Base-by-base conservation (phyloP, 371 early-diverging fungal genomes). In the Syncephalastrum racemosum region DNA sequence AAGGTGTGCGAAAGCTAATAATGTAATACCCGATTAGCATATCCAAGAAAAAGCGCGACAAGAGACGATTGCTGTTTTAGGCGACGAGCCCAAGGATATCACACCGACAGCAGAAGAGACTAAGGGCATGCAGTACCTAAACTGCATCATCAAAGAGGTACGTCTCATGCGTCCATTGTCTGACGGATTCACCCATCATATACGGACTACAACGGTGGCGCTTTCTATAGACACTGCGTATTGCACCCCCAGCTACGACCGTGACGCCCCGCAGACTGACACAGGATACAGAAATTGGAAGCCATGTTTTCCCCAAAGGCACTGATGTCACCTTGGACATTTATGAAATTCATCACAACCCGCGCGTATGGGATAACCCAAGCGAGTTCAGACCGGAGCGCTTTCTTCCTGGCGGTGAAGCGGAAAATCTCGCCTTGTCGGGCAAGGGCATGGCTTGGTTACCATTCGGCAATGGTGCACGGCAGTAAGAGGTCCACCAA, bases 41-140 rank as follows among this genome's bases (percentile, higher is more conserved):
- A 57, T 78, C 31, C 82, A 86, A 69, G 62, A 70, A 16, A 64
- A 62, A 41, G 78, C 82, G 8, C 66, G 80, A 36, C 58, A 75
- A 43, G 81, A 83, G 49, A 82, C 81, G 2, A 56, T 83, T 50
- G 42, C 44, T 7, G 56, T 83, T 12, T 49, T 88, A 16, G 85
- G 83, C n/a, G 77, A 81, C 48, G 65, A 47, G 4, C 64, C 68
- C 15, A 53, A 68, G 36, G 80, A 78, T 50, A 53, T 64, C 1
- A 60, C 68, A 16, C 83, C 79, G 14, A 75, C 76, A 0, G 39
- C 53, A 5, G 54, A 58, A 7, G 50, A 64, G 20, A 48, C 31
- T 16, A 56, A 63, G 18, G 23, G 31, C 18, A 53, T 68, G 54
- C 40, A 39, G 6, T 68, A 68, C 16, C 47, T 64, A 27, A 52